Percentiles rank a stretch among this genome's conserved stretches.
Evolutionary conservation across 805 yeast genomes (phyloP).

Genomic region (Saccharomycopsis javanensis): DNA sequence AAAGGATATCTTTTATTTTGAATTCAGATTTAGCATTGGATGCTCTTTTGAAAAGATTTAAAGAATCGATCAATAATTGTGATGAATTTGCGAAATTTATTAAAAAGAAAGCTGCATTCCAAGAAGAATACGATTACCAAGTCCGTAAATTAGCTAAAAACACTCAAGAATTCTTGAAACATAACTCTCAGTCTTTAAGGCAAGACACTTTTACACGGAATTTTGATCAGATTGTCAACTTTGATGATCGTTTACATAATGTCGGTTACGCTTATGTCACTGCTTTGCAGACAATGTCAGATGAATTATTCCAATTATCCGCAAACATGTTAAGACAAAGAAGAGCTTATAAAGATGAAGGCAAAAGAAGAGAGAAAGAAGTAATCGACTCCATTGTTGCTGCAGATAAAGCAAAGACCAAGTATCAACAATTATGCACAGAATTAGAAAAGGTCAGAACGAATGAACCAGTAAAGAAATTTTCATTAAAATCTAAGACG

Average conservation of each 20-base stretch:
- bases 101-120: constrained; percentile 67
- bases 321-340: constrained; percentile 62
- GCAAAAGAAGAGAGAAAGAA: constrained; percentile 72
- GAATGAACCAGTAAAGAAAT: constrained; percentile 75
- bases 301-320: constrained; percentile 66
- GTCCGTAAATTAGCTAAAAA: constrained; percentile 59
- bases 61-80: constrained; percentile 70
- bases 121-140: constrained; percentile 69
- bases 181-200: constrained; percentile 35
- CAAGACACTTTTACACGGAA: constrained; percentile 57
- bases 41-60: constrained; percentile 58
- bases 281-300: constrained; percentile 76
- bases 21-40: constrained; percentile 72
- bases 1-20: constrained; percentile 42
- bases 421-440: constrained; percentile 70
- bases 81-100: constrained; percentile 78
- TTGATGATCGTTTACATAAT: constrained; percentile 65
- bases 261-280: constrained; percentile 71
- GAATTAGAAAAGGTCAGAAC: constrained; percentile 77
- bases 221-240: constrained; percentile 58
- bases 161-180: constrained; percentile 39
- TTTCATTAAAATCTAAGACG: constrained; percentile 70
- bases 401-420: constrained; percentile 80
- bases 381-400: constrained; percentile 69
- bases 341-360: constrained; percentile 73